Evolutionary conservation across 139 green algal genomes (phyloP).

Genomic region (Haematococcus lacustris): DNA sequence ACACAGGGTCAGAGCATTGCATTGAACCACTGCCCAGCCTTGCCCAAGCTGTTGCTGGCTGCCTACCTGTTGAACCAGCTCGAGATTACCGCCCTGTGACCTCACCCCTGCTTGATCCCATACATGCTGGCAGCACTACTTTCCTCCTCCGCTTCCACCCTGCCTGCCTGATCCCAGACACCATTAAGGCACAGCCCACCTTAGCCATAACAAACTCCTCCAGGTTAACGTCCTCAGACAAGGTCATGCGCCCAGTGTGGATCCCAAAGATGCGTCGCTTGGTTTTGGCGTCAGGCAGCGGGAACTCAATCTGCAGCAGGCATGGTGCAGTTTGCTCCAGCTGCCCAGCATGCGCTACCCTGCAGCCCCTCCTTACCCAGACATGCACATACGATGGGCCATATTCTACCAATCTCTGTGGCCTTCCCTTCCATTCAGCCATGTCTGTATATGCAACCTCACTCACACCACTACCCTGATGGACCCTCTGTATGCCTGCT

Average conservation of each 20-base stretch:
- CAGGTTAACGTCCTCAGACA: constrained; percentile 92
- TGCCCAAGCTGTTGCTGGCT: too few relatives aligned
- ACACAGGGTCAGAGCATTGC: too few relatives aligned
- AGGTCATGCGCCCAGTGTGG: constrained; percentile 82
- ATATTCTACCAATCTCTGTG: not conserved
- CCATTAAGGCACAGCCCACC: constrained; percentile 11
- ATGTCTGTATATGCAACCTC: too few relatives aligned
- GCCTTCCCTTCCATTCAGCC: too few relatives aligned
- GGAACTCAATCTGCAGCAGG: constrained; percentile 90
- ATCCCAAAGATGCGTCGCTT: constrained; percentile 97
- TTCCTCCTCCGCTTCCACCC: constrained; percentile 30
- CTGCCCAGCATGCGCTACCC: not conserved
- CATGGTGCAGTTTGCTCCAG: not conserved
- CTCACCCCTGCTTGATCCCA: too few relatives aligned
- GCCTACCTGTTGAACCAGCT: too few relatives aligned
- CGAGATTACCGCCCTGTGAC: too few relatives aligned
- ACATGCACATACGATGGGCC: not conserved
- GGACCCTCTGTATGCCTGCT: too few relatives aligned
- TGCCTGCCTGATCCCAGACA: constrained; percentile 17
- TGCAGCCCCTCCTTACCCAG: not conserved
- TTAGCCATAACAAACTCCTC: constrained; percentile 92
- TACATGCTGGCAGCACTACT: too few relatives aligned
- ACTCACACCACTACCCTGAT: too few relatives aligned
- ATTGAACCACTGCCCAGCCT: too few relatives aligned
- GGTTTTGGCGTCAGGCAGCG: constrained; percentile 96